Conservation (phyloP, 1,139 yeast species). For the Hansenula anomala region DNA sequence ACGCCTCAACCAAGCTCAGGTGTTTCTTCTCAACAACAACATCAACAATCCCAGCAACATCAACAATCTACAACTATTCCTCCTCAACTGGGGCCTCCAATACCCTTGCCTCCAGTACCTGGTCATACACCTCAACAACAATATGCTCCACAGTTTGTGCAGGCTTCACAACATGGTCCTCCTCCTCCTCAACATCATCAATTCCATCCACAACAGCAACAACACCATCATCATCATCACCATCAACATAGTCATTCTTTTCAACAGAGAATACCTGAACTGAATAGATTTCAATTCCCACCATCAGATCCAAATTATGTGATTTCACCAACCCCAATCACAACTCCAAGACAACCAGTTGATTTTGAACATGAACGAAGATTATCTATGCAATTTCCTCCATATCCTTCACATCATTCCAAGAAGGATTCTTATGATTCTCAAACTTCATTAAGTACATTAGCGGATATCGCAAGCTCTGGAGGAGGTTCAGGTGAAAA, state of each 20-base stretch:
- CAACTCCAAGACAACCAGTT: not conserved
- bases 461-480: slow-evolving; percentile 20
- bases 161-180: too few species aligned
- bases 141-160: too few species aligned
- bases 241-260: not conserved
- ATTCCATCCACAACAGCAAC: slow-evolving; percentile 1
- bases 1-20: not conserved
- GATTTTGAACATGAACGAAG: slow-evolving; percentile 7
- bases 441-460: slow-evolving; percentile 16
- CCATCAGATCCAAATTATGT: slow-evolving; percentile 4
- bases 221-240: not conserved
- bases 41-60: not conserved
- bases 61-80: too few species aligned
- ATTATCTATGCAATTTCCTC: slow-evolving; percentile 12
- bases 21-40: not conserved
- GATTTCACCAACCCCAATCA: not conserved
- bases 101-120: not conserved
- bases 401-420: slow-evolving; percentile 7
- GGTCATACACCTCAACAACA: not conserved
- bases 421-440: slow-evolving; percentile 20
- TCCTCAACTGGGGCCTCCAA: not conserved
- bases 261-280: slow-evolving; percentile 1
- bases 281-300: slow-evolving; percentile 8
- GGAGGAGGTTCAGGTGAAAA: not conserved
- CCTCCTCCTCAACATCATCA: not conserved